Conservation (phyloP, 176 grass and related monocot genomes). For the Aegilops sharonensis region DNA sequence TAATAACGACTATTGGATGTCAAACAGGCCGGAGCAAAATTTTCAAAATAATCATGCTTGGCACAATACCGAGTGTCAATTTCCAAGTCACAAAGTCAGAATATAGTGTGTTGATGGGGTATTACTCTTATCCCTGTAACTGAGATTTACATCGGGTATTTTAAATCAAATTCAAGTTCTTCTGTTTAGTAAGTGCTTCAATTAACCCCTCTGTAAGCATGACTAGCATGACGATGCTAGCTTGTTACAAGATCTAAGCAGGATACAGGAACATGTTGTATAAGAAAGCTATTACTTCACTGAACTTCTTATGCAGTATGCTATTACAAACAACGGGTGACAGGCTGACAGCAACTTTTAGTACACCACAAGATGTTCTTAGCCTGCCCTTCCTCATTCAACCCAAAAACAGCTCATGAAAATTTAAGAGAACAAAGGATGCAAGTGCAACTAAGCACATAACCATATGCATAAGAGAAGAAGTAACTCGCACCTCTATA, state of each 20-base stretch:
- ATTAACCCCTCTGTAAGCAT: background rate
- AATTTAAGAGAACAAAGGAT: background rate
- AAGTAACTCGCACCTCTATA: conserved; percentile 57
- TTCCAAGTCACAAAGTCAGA: background rate
- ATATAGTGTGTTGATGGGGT: background rate
- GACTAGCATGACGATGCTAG: background rate
- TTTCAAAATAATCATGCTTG: background rate
- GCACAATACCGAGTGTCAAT: background rate
- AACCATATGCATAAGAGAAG: background rate
- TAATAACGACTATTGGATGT: background rate
- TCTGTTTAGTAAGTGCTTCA: background rate
- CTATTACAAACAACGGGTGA: background rate
- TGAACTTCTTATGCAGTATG: background rate
- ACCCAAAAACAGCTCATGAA: background rate
- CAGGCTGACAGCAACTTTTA: background rate
- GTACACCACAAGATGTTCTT: background rate
- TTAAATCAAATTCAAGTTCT: background rate
- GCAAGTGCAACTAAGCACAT: background rate
- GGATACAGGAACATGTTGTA: too few species aligned
- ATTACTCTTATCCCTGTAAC: background rate
- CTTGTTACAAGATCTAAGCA: background rate
- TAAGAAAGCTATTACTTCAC: background rate
- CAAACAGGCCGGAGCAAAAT: background rate
- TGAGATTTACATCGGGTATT: background rate
- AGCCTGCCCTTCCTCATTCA: background rate